phyloP scores from a whole-genome alignment of 352 stramenopile species.

The Pythium myriotylum region DNA sequence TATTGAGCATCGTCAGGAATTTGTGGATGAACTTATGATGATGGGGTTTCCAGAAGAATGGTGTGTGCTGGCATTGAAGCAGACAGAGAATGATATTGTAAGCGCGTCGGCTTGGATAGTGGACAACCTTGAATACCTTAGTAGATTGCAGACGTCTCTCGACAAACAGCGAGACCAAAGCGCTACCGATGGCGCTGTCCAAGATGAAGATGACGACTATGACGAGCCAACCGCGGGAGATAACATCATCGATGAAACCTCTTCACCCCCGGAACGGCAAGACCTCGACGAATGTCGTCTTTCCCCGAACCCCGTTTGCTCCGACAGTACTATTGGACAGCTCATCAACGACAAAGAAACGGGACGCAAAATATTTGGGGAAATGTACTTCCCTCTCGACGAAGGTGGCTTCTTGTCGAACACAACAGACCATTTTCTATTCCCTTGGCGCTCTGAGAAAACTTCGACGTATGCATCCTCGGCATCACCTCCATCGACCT shows the following conservation, averaged over 20 bases:
- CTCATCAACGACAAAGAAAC: conserved; percentile 80
- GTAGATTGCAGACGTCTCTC: conserved; percentile 69
- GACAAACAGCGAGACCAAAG: conserved; percentile 67
- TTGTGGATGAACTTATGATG: conserved; percentile 92
- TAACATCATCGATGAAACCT: not conserved
- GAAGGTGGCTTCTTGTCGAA: conserved; percentile 75
- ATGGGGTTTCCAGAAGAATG: conserved; percentile 94
- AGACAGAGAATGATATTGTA: conserved; percentile 92
- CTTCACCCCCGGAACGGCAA: not conserved
- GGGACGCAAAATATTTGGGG: conserved; percentile 79
- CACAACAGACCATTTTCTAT: conserved; percentile 37
- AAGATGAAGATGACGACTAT: conserved; percentile 75
- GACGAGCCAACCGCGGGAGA: not conserved
- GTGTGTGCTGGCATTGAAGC: conserved; percentile 89
- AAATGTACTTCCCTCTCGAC: conserved; percentile 89
- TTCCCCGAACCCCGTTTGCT: conserved; percentile 10
- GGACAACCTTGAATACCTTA: conserved; percentile 93
- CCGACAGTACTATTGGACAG: conserved; percentile 4
- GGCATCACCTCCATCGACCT: too few relatives aligned
- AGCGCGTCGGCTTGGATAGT: conserved; percentile 92
- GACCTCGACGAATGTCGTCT: not conserved
- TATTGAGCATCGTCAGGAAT: conserved; percentile 61
- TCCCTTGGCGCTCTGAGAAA: conserved; percentile 10
- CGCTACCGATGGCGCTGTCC: conserved; percentile 36
- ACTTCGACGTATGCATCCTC: not conserved